Evolutionary conservation across 768 basidiomycete genomes (phyloP).

Genomic region (Dictyophora rubrovolvata): DNA sequence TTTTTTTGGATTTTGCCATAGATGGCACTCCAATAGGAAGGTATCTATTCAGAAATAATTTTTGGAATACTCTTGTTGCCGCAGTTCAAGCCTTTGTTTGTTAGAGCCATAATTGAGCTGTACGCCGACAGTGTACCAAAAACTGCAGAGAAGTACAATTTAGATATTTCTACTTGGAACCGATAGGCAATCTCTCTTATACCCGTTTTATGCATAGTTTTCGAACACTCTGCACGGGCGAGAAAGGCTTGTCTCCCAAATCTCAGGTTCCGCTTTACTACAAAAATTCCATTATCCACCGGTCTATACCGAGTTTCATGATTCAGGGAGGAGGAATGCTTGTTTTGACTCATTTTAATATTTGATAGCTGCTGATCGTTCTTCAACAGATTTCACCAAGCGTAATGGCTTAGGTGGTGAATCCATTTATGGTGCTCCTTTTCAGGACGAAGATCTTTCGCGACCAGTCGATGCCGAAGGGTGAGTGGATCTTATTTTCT

Average conservation of each 20-base stretch:
- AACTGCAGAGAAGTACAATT: slow-evolving; percentile 69
- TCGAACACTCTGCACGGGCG: slow-evolving; percentile 77
- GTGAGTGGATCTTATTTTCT: slow-evolving; percentile 24
- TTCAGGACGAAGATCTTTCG: slow-evolving; percentile 67
- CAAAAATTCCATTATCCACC: slow-evolving; percentile 69
- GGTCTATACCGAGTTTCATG: slow-evolving; percentile 74
- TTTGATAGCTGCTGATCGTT: neutral
- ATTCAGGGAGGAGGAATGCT: slow-evolving; percentile 64
- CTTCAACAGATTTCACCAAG: slow-evolving; percentile 59
- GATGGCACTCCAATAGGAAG: slow-evolving; percentile 44
- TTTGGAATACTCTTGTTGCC: slow-evolving; percentile 2
- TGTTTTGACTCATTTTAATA: neutral
- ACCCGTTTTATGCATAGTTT: slow-evolving; percentile 47
- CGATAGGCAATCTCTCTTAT: neutral
- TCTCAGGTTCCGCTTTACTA: slow-evolving; percentile 70
- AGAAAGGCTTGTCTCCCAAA: slow-evolving; percentile 58
- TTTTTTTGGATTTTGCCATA: slow-evolving; percentile 59
- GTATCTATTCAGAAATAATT: slow-evolving; percentile 22
- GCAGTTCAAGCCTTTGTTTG: neutral
- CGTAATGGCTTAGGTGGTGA: slow-evolving; percentile 75
- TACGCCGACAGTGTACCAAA: slow-evolving; percentile 64
- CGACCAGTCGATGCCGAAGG: slow-evolving; percentile 56
- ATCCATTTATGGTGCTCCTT: slow-evolving; percentile 68
- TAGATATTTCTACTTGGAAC: no score
- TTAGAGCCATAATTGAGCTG: slow-evolving; percentile 65